Percentiles rank a stretch among this genome's conserved stretches.
phyloP scores from a whole-genome alignment of 2,329 filamentous ascomycete genomes.

The Colletotrichum brevisporum region DNA sequence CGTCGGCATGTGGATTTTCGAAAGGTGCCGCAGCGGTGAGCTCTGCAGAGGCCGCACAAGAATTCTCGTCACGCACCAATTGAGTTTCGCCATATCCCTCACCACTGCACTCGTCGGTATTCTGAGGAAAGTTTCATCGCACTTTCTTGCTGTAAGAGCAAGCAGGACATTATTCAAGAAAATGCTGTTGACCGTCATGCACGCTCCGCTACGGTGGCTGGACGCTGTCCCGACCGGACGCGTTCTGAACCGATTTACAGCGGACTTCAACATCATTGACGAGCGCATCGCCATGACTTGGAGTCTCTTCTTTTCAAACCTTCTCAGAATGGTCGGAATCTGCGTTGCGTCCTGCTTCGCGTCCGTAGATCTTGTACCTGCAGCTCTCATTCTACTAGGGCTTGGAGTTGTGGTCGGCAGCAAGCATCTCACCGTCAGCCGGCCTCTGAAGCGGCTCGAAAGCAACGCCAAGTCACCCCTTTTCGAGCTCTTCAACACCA shows the following conservation, averaged over 20 bases:
- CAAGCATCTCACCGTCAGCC: constrained; percentile 54
- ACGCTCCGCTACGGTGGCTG: constrained; percentile 56
- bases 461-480: constrained; percentile 57
- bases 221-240: constrained; percentile 57
- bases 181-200: constrained; percentile 47
- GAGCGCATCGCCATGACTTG: constrained; percentile 38
- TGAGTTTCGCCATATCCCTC: constrained; percentile 72
- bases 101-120: constrained; percentile 72
- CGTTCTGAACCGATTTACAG: constrained; percentile 59
- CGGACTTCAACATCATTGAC: constrained; percentile 56
- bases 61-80: constrained; percentile 85
- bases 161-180: constrained; percentile 49
- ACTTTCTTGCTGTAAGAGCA: constrained; percentile 47
- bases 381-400: constrained; percentile 48
- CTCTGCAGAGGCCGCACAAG: constrained; percentile 78
- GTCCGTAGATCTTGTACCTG: background rate
- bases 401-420: constrained; percentile 51
- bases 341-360: constrained; percentile 39
- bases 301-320: constrained; percentile 43
- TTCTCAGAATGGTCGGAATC: constrained; percentile 42
- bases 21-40: constrained; percentile 79
- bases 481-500: constrained; percentile 58
- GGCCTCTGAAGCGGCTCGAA: constrained; percentile 58
- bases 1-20: constrained; percentile 83
- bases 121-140: constrained; percentile 52